These are phyloP conservation scores for Alternaria novae-zelandiae DNA, from an alignment of 2,329 filamentous ascomycete species.

Conservation along the genomic window DNA sequence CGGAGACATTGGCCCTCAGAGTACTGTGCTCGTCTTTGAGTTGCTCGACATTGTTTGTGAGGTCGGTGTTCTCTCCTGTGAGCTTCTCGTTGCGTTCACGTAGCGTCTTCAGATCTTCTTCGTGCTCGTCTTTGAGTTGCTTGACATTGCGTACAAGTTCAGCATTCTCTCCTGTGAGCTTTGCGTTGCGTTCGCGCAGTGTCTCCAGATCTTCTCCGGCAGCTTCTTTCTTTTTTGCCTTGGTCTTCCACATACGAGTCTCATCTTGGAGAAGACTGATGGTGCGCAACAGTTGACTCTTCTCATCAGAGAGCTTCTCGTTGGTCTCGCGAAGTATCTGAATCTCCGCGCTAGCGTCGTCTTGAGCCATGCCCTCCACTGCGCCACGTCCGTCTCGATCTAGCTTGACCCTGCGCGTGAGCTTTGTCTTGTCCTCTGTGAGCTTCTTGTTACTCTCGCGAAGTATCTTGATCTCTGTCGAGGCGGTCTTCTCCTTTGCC, in stretches of 20 bases:
- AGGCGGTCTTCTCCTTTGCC: neutral
- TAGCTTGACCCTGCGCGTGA: neutral
- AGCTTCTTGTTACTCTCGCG: conserved; percentile 1
- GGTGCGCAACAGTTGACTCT: neutral
- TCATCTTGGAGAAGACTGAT: neutral
- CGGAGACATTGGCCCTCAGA: neutral
- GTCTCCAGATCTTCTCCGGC: neutral
- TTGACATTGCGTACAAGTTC: neutral
- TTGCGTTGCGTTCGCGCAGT: neutral
- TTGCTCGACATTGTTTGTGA: neutral
- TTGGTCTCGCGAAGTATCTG: neutral
- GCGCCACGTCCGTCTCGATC: neutral
- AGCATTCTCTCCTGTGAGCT: neutral
- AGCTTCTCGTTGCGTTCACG: neutral
- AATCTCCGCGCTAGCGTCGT: neutral
- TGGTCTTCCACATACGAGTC: neutral
- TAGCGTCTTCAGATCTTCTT: neutral
- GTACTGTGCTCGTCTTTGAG: neutral
- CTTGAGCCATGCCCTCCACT: neutral
- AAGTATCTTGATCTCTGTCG: conserved; percentile 1
- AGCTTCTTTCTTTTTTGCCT: neutral
- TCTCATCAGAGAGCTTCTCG: neutral
- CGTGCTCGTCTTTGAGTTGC: neutral
- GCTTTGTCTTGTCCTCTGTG: neutral
- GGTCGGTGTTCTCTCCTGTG: neutral